phyloP scores from a whole-genome alignment of 192 early-diverging fungal genomes.

The Linderina pennispora region DNA sequence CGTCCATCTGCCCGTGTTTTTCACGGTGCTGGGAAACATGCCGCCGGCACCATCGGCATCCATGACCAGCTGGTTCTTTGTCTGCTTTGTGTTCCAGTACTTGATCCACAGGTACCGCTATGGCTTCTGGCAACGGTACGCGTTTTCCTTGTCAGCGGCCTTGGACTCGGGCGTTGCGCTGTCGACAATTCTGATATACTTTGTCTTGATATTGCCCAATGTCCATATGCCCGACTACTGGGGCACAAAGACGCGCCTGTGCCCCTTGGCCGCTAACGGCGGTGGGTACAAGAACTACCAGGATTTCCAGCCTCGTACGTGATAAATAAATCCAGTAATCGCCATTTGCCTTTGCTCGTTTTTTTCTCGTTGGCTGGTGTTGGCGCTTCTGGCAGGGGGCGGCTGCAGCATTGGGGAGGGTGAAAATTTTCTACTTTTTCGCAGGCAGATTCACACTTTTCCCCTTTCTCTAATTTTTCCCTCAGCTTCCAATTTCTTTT shows the following conservation, averaged over 20 bases:
- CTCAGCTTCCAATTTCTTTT: no score
- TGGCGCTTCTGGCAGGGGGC: no score
- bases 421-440: no score
- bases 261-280: conserved; percentile 4
- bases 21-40: conserved; percentile 49
- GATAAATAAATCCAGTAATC: no score
- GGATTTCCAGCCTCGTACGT: no score
- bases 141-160: conserved; percentile 59
- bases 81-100: conserved; percentile 52
- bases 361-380: no score
- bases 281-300: conserved; percentile 5
- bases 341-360: no score
- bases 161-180: conserved; percentile 56
- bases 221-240: conserved; percentile 3
- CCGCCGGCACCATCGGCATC: conserved; percentile 48
- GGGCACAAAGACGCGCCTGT: conserved; percentile 2
- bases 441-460: no score
- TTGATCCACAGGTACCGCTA: conserved; percentile 46
- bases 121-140: conserved; percentile 59
- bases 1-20: conserved; percentile 55
- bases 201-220: conserved; percentile 10
- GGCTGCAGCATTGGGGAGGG: no score
- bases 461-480: no score
- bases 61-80: conserved; percentile 38
- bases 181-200: conserved; percentile 43